These are phyloP conservation scores for Auriculariales sp. DNA, from an alignment of 768 basidiomycete species.

Conservation along the genomic window DNA sequence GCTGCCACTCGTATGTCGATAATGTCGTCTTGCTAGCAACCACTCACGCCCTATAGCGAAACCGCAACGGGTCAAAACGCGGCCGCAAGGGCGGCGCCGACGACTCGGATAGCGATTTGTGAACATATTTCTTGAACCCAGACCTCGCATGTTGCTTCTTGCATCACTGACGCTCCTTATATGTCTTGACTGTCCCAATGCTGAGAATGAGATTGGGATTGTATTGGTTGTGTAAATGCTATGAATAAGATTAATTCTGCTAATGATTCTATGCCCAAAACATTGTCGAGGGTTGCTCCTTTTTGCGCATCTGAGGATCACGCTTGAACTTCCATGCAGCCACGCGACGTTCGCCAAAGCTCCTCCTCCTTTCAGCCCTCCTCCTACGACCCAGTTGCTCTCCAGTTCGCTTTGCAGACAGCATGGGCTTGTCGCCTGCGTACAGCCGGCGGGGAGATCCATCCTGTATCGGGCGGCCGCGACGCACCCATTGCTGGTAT, in stretches of 20 bases:
- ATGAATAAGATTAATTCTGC: neutral
- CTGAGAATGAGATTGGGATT: neutral
- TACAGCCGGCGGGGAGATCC: too few relatives aligned
- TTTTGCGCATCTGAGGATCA: neutral
- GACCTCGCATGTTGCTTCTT: too few relatives aligned
- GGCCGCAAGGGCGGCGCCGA: slow-evolving; percentile 46
- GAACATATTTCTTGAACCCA: too few relatives aligned
- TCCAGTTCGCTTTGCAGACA: too few relatives aligned
- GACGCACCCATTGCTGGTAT: neutral
- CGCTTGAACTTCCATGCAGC: neutral
- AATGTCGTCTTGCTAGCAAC: slow-evolving; percentile 10
- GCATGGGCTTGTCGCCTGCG: too few relatives aligned
- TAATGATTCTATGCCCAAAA: neutral
- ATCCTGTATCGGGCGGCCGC: neutral
- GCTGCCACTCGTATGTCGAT: slow-evolving; percentile 55
- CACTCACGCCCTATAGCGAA: slow-evolving; percentile 36
- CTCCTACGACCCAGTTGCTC: too few relatives aligned
- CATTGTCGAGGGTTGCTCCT: neutral
- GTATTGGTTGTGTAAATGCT: neutral
- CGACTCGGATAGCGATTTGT: slow-evolving; percentile 26
- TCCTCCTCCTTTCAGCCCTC: neutral
- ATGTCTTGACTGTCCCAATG: too few relatives aligned
- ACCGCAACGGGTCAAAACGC: slow-evolving; percentile 57
- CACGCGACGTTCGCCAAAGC: neutral
- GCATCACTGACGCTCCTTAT: too few relatives aligned